These are phyloP conservation scores for Claviceps paspali DNA, from an alignment of 2,329 filamentous ascomycete genomes.

Conservation along the genomic window DNA sequence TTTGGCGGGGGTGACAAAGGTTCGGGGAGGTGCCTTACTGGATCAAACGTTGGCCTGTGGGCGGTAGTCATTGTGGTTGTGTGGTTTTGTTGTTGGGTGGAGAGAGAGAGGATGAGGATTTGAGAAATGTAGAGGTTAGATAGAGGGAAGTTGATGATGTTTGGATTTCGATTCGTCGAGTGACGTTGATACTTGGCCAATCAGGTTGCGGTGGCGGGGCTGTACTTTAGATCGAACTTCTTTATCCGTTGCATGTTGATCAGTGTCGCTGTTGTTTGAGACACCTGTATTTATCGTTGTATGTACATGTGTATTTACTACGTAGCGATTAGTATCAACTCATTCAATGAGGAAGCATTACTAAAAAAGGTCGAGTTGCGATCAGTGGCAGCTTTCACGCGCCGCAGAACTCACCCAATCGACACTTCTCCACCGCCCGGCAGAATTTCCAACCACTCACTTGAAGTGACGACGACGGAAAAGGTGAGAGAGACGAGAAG, in stretches of 20 bases:
- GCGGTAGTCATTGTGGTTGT: slow-evolving; percentile 43
- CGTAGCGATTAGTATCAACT: no score
- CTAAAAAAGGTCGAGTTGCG: no score
- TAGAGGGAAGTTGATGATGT: not conserved
- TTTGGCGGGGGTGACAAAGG: no score
- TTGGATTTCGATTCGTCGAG: not conserved
- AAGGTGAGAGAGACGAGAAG: slow-evolving; percentile 6
- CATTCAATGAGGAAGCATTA: no score
- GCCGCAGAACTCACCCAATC: no score
- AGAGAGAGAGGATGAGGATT: slow-evolving; percentile 2
- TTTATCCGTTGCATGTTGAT: no score
- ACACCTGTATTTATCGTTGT: no score
- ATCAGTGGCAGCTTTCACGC: no score
- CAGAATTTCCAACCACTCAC: slow-evolving; percentile 24
- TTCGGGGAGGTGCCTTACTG: no score
- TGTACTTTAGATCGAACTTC: no score
- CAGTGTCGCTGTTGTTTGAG: no score
- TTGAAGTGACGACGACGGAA: not conserved
- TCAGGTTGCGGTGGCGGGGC: not conserved
- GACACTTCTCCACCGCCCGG: slow-evolving; percentile 27
- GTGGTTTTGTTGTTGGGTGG: not conserved
- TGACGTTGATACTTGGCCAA: not conserved
- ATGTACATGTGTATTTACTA: no score
- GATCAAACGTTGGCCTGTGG: slow-evolving; percentile 88
- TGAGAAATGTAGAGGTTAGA: not conserved